Evolutionary conservation across 495 filamentous ascomycete species (phyloP).

Genomic region (Cladorrhinum samala): DNA sequence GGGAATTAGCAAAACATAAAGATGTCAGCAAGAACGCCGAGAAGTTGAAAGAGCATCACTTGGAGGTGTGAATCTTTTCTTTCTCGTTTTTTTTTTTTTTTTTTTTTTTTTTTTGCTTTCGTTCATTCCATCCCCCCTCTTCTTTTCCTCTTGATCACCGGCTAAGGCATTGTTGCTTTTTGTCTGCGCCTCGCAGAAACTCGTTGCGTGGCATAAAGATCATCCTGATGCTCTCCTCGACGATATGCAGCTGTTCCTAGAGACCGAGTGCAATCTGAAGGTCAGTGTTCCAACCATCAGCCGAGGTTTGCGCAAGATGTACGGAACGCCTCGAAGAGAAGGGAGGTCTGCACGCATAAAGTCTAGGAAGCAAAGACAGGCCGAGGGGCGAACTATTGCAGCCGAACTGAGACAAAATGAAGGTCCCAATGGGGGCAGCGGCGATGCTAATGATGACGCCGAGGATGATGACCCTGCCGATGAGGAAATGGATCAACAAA

Average conservation of each 20-base stretch:
- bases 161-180: too few relatives aligned
- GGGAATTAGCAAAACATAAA: constrained; percentile 15
- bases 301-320: constrained; percentile 5
- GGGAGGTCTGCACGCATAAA: constrained; percentile 7
- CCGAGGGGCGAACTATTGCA: constrained; percentile 12
- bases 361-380: constrained; percentile 12
- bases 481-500: not conserved
- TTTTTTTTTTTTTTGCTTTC: not conserved
- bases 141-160: not conserved
- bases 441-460: not conserved
- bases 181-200: constrained; percentile 15
- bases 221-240: constrained; percentile 24
- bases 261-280: constrained; percentile 16
- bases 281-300: constrained; percentile 22
- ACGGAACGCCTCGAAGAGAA: constrained; percentile 4
- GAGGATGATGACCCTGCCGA: not conserved
- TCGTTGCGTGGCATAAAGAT: constrained; percentile 22
- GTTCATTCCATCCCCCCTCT: not conserved
- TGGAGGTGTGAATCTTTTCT: constrained; percentile 16
- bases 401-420: not conserved
- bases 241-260: constrained; percentile 25
- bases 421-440: not conserved
- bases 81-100: not conserved
- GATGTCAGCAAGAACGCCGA: constrained; percentile 29
- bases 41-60: constrained; percentile 22